phyloP scores from a whole-genome alignment of 495 filamentous ascomycete genomes.

The Haplographium delicatum region DNA sequence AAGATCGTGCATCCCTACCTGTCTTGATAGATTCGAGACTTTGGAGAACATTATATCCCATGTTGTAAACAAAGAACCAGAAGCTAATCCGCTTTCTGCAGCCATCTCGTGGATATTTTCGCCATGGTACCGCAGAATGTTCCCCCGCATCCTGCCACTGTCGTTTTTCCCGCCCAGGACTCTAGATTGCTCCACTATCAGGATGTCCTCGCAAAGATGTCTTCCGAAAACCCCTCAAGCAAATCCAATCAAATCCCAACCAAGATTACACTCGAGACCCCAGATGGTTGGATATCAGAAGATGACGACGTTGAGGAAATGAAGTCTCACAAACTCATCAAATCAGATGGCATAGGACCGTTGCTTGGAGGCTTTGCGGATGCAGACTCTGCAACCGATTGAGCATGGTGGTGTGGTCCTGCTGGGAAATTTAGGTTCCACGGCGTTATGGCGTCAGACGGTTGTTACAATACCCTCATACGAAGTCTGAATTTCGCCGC shows the following conservation, averaged over 20 bases:
- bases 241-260: slow-evolving; percentile 35
- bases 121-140: slow-evolving; percentile 47
- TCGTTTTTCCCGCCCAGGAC: slow-evolving; percentile 33
- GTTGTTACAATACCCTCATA: slow-evolving; percentile 21
- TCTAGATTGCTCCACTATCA: slow-evolving; percentile 44
- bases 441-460: slow-evolving; percentile 18
- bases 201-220: slow-evolving; percentile 46
- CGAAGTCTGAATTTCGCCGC: slow-evolving; percentile 19
- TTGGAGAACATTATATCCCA: slow-evolving; percentile 1
- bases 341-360: slow-evolving; percentile 25
- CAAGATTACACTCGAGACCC: slow-evolving; percentile 36
- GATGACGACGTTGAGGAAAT: slow-evolving; percentile 22
- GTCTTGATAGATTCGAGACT: neutral
- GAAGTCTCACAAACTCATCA: slow-evolving; percentile 19
- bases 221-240: slow-evolving; percentile 42
- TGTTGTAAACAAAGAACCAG: slow-evolving; percentile 7
- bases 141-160: slow-evolving; percentile 26
- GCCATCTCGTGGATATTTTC: slow-evolving; percentile 55
- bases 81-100: slow-evolving; percentile 26
- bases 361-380: slow-evolving; percentile 28
- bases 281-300: slow-evolving; percentile 31
- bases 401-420: slow-evolving; percentile 9
- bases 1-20: too few species aligned
- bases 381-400: slow-evolving; percentile 22
- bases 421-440: slow-evolving; percentile 19